These are phyloP conservation scores for Barnettozyma vustinii DNA, from an alignment of 805 yeast species.

Conservation along the genomic window DNA sequence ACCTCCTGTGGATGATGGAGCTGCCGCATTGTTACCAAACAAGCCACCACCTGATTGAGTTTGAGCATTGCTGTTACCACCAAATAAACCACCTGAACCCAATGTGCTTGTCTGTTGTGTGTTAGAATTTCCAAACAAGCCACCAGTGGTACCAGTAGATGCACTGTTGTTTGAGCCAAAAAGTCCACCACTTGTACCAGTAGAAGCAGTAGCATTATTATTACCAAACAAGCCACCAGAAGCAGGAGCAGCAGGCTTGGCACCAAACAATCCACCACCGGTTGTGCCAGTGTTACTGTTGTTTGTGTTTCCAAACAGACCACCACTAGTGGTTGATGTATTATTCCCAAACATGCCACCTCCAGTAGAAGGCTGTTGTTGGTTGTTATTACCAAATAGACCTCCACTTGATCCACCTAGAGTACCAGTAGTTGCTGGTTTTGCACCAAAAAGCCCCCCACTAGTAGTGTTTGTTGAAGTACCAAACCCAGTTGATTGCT, in stretches of 20 bases:
- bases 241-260: conserved; percentile 9
- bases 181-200: conserved; percentile 4
- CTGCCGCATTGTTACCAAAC: conserved; percentile 23
- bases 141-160: conserved; percentile 5
- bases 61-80: conserved; percentile 20
- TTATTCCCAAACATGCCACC: conserved; percentile 17
- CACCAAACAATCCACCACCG: conserved; percentile 38
- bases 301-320: conserved; percentile 20
- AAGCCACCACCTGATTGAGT: conserved; percentile 20
- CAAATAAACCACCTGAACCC: conserved; percentile 29
- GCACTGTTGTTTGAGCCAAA: conserved; percentile 25
- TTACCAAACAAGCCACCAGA: conserved; percentile 12
- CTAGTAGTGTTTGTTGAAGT: conserved; percentile 25
- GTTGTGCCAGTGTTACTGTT: conserved; percentile 13
- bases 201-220: conserved; percentile 9
- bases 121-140: conserved; percentile 13
- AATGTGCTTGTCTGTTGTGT: conserved; percentile 8
- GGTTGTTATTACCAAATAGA: conserved; percentile 20
- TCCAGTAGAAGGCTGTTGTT: conserved; percentile 11
- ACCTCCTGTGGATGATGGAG: conserved; percentile 21
- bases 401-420: conserved; percentile 15
- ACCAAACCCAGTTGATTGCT: conserved; percentile 33
- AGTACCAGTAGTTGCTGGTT: conserved; percentile 24
- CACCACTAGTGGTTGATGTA: conserved; percentile 7
- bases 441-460: conserved; percentile 40